Evolutionary conservation across 208 protist species (phyloP).

Genomic region (Herpetomonas samuelpessoai): DNA sequence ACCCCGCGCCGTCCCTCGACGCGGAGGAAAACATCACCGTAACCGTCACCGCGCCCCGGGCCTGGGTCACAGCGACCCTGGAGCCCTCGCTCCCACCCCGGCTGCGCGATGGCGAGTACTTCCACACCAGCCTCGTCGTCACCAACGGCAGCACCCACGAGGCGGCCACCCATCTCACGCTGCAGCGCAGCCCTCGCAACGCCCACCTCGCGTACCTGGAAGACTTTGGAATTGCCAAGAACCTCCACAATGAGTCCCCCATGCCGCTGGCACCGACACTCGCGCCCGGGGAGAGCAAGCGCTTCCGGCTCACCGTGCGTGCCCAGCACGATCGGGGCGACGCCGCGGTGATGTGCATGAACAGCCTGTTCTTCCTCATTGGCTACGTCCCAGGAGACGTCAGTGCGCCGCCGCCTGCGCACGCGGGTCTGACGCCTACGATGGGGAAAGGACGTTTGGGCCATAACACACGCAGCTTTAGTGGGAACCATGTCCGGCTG

Average conservation of each 20-base stretch:
- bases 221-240: slow-evolving; percentile 36
- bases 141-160: slow-evolving; percentile 57
- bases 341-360: slow-evolving; percentile 35
- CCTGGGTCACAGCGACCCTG: slow-evolving; percentile 49
- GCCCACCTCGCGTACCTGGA: slow-evolving; percentile 68
- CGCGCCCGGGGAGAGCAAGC: slow-evolving; percentile 32
- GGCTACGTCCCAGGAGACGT: slow-evolving; percentile 32
- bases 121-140: slow-evolving; percentile 54
- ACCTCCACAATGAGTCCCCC: slow-evolving; percentile 39
- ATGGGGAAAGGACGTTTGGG: too few relatives aligned
- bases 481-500: slow-evolving; percentile 27
- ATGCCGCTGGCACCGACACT: slow-evolving; percentile 48
- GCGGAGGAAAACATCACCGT: slow-evolving; percentile 67
- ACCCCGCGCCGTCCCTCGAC: slow-evolving; percentile 53
- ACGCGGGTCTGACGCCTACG: too few relatives aligned
- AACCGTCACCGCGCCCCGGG: slow-evolving; percentile 53
- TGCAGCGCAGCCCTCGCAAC: slow-evolving; percentile 67
- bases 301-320: slow-evolving; percentile 42
- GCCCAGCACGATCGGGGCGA: slow-evolving; percentile 57
- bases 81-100: slow-evolving; percentile 52
- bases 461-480: neutral
- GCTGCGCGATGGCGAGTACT: slow-evolving; percentile 80
- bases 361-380: slow-evolving; percentile 61
- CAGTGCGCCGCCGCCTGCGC: too few relatives aligned
- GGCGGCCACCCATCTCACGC: slow-evolving; percentile 49